phyloP scores from a whole-genome alignment of 164 flowering plant genomes.

The Taxillus chinensis region DNA sequence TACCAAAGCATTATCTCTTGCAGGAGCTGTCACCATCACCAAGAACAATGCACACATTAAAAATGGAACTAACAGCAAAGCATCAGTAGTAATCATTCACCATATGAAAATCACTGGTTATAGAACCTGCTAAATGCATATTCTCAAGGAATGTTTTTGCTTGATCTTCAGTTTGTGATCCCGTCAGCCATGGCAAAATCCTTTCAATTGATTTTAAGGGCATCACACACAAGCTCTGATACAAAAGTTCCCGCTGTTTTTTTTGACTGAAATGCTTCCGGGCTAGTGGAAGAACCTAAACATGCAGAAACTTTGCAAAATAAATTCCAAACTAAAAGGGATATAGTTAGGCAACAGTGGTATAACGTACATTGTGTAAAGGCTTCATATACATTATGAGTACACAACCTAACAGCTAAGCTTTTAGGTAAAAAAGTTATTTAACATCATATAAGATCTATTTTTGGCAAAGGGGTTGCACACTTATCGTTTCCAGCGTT shows the following conservation, averaged over 20 bases:
- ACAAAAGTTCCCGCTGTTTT: slow-evolving; percentile 4
- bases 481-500: no score
- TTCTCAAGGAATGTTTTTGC: background rate
- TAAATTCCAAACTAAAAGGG: no score
- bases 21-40: background rate
- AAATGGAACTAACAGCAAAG: background rate
- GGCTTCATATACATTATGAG: no score
- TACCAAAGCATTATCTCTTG: background rate
- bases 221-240: slow-evolving; percentile 1
- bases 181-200: background rate
- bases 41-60: background rate
- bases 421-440: no score
- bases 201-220: background rate
- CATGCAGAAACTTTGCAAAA: background rate
- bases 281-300: slow-evolving; percentile 3
- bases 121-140: background rate
- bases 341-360: no score
- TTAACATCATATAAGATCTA: no score
- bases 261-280: slow-evolving; percentile 1
- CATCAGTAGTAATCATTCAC: background rate
- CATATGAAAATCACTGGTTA: background rate
- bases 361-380: no score
- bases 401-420: no score
- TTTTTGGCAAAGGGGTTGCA: no score
- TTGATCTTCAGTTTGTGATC: background rate